Percentiles rank a stretch among this genome's conserved stretches.
phyloP scores from a whole-genome alignment of 345 rosid species.

The Raphanus sativus region DNA sequence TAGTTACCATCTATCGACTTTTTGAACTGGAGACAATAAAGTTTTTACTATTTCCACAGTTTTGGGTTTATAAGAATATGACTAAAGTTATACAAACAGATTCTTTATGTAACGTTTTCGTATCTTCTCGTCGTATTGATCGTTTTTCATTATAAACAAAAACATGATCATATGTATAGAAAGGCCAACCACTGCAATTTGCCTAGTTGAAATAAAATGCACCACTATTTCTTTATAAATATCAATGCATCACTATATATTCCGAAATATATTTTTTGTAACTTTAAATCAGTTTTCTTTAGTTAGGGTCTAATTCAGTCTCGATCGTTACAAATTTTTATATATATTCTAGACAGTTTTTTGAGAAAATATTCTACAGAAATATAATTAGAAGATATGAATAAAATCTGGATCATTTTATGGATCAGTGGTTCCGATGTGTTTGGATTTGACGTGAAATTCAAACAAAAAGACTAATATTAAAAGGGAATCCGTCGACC shows the following conservation, averaged over 20 bases:
- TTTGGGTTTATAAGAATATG: neutral
- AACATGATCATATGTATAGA: neutral
- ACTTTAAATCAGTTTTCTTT: neutral
- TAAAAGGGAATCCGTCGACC: neutral
- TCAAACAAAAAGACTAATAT: neutral
- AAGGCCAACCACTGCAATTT: neutral
- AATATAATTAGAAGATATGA: neutral
- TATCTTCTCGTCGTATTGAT: neutral
- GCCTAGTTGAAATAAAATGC: neutral
- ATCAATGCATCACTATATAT: neutral
- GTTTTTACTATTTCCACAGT: slow-evolving; percentile 7
- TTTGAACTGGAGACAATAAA: neutral
- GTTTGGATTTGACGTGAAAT: slow-evolving; percentile 12
- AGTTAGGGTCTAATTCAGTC: neutral
- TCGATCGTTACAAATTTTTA: neutral
- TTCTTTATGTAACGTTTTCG: neutral
- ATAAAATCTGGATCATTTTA: neutral
- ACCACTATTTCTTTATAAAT: neutral
- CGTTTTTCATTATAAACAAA: neutral
- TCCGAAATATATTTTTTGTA: neutral
- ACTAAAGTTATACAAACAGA: neutral
- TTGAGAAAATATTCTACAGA: neutral
- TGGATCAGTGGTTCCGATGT: slow-evolving; percentile 4
- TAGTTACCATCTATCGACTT: no score
- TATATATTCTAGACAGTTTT: neutral